Evolutionary conservation across 78 protist genomes (phyloP).

Genomic region (Speleostelium caveatum): DNA sequence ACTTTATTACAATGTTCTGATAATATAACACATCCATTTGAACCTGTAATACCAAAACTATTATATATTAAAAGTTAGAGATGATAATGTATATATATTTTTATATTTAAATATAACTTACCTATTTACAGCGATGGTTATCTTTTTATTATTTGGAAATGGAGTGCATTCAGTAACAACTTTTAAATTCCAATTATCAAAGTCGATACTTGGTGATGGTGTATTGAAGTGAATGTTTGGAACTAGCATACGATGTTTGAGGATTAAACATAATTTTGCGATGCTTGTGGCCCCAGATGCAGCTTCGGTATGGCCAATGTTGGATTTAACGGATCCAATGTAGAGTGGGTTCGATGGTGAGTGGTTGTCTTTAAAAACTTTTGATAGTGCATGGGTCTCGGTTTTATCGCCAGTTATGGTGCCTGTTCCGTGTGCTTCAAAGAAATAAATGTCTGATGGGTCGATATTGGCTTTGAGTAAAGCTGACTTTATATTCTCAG

Average conservation of each 20-base stretch:
- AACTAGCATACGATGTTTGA: constrained; percentile 2
- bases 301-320: constrained; percentile 52
- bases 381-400: constrained; percentile 9
- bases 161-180: background rate
- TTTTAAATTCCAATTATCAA: constrained; percentile 33
- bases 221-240: constrained; percentile 22
- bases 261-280: constrained; percentile 16
- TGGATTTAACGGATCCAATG: constrained; percentile 44
- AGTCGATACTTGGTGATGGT: constrained; percentile 16
- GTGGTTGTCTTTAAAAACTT: background rate
- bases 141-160: constrained; percentile 4
- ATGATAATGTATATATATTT: too few relatives aligned
- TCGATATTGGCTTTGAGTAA: background rate
- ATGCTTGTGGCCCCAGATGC: constrained; percentile 28
- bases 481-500: constrained; percentile 14
- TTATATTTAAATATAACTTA: too few relatives aligned
- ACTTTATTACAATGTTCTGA: constrained; percentile 6
- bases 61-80: too few relatives aligned
- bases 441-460: constrained; percentile 7
- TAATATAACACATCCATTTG: constrained; percentile 25
- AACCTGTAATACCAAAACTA: constrained; percentile 43
- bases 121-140: background rate
- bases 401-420: constrained; percentile 34
- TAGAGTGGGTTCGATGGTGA: background rate
- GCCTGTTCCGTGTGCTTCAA: constrained; percentile 52